Base-by-base conservation (phyloP, 2,329 filamentous ascomycete genomes). In the Arthroderma sp. region DNA sequence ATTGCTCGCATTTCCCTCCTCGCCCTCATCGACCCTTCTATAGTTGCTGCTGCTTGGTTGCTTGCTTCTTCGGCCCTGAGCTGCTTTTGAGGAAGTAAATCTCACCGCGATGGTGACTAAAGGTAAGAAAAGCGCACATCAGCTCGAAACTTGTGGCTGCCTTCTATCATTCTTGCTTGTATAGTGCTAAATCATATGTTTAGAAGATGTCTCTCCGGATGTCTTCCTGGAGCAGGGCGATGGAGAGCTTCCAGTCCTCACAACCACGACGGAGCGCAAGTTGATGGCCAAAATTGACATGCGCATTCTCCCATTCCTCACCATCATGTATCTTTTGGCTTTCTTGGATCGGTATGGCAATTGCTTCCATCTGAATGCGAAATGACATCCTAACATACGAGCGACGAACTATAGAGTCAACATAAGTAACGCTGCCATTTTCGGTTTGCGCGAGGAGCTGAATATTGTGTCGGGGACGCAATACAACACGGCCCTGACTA, bases 401-500 rank as follows among this genome's bases (percentile, higher is more conserved):
- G n/a, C 15, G 22, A 15, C 22, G 11, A 10, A 4, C 37, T 47
- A 29, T 50, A 67, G 83, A 40, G 82, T 87, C 58, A 89, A 88
- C 58, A 85, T 89, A 55, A 80, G 79, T 61, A 88, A 88, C 62
- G 84, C 83, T 29, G 75, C 73, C 37, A 71, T 83, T 38, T 85
- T 85, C 49, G 71, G 73, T 36, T 67, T 89, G 9, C 68, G 69
- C 28, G 56, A 70, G 7, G 83, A 88, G 50, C 69, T 89, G 4
- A 49, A 68, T 3, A 72, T 88, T 29, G 61, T 41, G 8, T 51
- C 53, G 0, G 65, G 71, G 27, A 69, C 58, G 4, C 67, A 83
- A 55, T 88, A 83, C 64, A 88, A 86, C 61, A 83, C 79, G 9
- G 80, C 80, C 1, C 69, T 88, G 49, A 82, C 81, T 46, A 85